Percentiles rank a stretch among this genome's conserved stretches.
These are phyloP conservation scores for Lotus japonicus DNA, from an alignment of 306 rosid species.

Conservation along the genomic window DNA sequence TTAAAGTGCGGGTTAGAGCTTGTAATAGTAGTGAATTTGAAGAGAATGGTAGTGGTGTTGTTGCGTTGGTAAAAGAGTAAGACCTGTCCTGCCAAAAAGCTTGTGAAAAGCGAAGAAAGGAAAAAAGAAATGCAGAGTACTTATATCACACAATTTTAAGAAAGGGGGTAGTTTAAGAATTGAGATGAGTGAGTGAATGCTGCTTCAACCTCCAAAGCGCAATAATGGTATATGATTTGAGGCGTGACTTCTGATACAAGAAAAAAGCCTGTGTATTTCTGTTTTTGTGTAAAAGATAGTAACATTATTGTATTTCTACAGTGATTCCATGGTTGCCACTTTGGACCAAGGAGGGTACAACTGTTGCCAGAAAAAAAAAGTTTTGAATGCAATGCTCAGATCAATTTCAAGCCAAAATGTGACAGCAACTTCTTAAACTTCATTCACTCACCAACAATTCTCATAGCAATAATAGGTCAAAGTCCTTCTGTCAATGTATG, in stretches of 20 bases:
- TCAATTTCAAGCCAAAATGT: constrained; percentile 17
- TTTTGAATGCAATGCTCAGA: constrained; percentile 8
- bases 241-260: constrained; percentile 40
- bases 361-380: constrained; percentile 30
- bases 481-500: not conserved
- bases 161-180: constrained; percentile 33
- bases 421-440: not conserved
- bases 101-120: not conserved
- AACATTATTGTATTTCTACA: constrained; percentile 29
- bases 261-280: constrained; percentile 27
- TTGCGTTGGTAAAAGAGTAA: not conserved
- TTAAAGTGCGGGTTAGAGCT: too few relatives aligned
- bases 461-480: not conserved
- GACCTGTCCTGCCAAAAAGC: not conserved
- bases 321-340: constrained; percentile 23
- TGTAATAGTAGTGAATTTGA: not conserved
- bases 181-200: constrained; percentile 16
- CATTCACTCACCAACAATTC: not conserved
- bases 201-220: constrained; percentile 21
- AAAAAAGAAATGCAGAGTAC: not conserved
- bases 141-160: constrained; percentile 4
- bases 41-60: not conserved
- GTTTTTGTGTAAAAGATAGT: constrained; percentile 29
- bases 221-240: constrained; percentile 26
- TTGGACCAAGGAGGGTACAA: constrained; percentile 13